phyloP scores from a whole-genome alignment of 306 rosid species.

The Trifolium pratense region DNA sequence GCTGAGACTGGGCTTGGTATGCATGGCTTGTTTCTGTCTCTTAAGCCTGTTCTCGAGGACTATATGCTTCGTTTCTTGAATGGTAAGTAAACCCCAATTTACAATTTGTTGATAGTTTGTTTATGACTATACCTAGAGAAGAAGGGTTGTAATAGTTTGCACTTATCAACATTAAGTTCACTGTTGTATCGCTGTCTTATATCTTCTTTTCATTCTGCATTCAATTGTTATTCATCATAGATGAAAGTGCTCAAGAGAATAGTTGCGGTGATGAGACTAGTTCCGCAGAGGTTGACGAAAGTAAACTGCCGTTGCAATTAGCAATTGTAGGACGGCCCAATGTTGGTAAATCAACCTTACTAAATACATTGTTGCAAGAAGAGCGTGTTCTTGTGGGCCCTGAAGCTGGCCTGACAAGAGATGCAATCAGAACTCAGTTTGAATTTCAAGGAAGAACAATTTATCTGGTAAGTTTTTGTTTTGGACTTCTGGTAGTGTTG shows the following conservation, averaged over 20 bases:
- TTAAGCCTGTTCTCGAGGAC: conserved; percentile 78
- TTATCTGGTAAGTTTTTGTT: conserved; percentile 60
- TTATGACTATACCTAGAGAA: too few relatives aligned
- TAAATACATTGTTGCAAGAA: conserved; percentile 85
- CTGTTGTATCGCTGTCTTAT: conserved; percentile 18
- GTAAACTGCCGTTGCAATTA: conserved; percentile 77
- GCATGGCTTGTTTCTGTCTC: conserved; percentile 70
- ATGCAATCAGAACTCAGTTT: conserved; percentile 89
- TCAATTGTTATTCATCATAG: conserved; percentile 46
- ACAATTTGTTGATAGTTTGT: not conserved
- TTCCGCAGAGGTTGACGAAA: conserved; percentile 60
- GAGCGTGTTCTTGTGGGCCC: conserved; percentile 97
- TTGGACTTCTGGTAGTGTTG: conserved; percentile 16
- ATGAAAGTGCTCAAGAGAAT: conserved; percentile 50
- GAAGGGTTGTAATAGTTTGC: too few relatives aligned
- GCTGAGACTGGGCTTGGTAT: conserved; percentile 96
- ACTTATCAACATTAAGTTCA: not conserved
- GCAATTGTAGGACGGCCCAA: conserved; percentile 98
- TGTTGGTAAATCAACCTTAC: conserved; percentile 93
- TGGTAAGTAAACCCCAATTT: conserved; percentile 50
- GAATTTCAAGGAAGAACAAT: conserved; percentile 87
- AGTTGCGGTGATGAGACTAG: conserved; percentile 39
- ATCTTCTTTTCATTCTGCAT: conserved; percentile 20
- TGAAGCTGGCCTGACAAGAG: conserved; percentile 96
- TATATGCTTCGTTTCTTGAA: conserved; percentile 57